Percentiles rank a stretch among this genome's conserved stretches.
phyloP scores from a whole-genome alignment of 1,139 yeast species.

The Suhomyces chickasaworum region DNA sequence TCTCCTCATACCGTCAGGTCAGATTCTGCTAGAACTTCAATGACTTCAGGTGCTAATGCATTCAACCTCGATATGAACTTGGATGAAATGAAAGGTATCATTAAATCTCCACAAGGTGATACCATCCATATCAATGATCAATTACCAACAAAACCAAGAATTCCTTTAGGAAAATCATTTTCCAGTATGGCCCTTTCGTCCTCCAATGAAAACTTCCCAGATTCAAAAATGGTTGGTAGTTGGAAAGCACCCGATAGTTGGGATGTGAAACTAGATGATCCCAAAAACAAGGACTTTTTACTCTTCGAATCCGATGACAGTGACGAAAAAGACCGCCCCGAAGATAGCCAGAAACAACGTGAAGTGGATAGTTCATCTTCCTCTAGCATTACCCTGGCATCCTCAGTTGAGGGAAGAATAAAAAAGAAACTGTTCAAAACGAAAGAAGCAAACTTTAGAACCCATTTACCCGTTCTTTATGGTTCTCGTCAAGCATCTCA shows the following conservation, averaged over 20 bases:
- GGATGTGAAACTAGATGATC: conserved; percentile 58
- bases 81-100: conserved; percentile 55
- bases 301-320: conserved; percentile 26
- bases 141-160: neutral
- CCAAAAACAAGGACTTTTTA: conserved; percentile 10
- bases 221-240: conserved; percentile 16
- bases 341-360: conserved; percentile 12
- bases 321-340: conserved; percentile 18
- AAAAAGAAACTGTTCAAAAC: conserved; percentile 4
- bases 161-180: conserved; percentile 12
- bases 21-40: conserved; percentile 7
- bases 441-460: conserved; percentile 2
- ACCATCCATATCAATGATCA: conserved; percentile 1
- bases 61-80: conserved; percentile 52
- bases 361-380: conserved; percentile 14
- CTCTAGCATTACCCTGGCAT: conserved; percentile 9
- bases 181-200: conserved; percentile 10
- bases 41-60: conserved; percentile 6
- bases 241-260: conserved; percentile 83
- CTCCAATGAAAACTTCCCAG: conserved; percentile 6
- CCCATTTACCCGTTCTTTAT: conserved; percentile 38
- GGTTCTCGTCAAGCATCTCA: conserved; percentile 36
- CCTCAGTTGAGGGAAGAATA: conserved; percentile 9
- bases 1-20: conserved; percentile 7
- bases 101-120: conserved; percentile 32